Evolutionary conservation across 768 basidiomycete genomes (phyloP), one percentile per base, ranked within the genome.

Genomic region (Polyporus arcularius): DNA sequence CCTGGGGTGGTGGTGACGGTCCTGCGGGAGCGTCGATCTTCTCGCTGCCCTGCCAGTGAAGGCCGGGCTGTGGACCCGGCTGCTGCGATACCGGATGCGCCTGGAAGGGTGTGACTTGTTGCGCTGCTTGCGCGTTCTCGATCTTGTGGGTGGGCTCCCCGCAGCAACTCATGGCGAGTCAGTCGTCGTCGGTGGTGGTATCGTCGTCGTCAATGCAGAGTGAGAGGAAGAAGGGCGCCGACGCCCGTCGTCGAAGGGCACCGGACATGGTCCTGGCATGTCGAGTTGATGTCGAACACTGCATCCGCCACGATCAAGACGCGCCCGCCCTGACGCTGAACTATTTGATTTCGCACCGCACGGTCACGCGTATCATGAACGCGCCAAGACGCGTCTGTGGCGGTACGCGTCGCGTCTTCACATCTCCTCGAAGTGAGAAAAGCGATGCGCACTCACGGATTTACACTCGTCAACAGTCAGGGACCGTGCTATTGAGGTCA

Each of bases 111-210:
- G 58, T 53, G 28, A 58, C 60, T 26, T 75, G 72, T 71, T 79
- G 78, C 53, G 73, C 66, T 57, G 71, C 70, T 50, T 74, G 66
- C 55, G 71, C 62, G 57, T 74, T 69, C 42, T 67, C 63, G 42
- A 15, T 46, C 31, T 70, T 67, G 39, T 70, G 67, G 35, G 63
- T 69, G 9, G 80, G 65, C 50, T 82, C 79, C n/a, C 87, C 87
- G 70, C 89, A 92, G 68, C 90, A 90, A 63, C 83, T 79, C 86
- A 88, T 89, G 65, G 65, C 74, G 65, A 62, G 40, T 35, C 30
- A 26, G 46, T 47, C 16, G 16, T 47, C n/a, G 46, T 26, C 21
- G 8, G 46, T 21, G n/a, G 46, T 30, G 21, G 21, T 21, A 26
- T 28, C 21, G 18, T 48, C 46, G 46, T 48, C 21, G 46, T 26